Conservation (phyloP, 768 basidiomycete species). For the Aureoboletus auriporus region DNA sequence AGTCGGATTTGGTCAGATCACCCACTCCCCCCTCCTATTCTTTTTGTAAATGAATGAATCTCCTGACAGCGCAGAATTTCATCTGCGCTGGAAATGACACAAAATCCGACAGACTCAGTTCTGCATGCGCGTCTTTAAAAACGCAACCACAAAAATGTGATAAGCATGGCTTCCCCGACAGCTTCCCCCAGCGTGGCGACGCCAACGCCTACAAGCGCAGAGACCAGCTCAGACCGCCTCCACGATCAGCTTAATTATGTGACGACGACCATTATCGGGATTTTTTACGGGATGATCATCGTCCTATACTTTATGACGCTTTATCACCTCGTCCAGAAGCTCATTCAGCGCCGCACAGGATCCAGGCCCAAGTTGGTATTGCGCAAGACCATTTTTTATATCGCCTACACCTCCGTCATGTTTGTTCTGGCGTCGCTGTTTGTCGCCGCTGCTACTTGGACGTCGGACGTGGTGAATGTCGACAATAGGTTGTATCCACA, state of each 20-base stretch:
- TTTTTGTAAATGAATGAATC: too few relatives aligned
- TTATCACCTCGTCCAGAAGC: slow-evolving; percentile 16
- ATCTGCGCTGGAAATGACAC: too few relatives aligned
- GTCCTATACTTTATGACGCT: slow-evolving; percentile 4
- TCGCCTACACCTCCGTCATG: slow-evolving; percentile 18
- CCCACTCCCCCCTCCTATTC: too few relatives aligned
- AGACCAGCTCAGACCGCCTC: slow-evolving; percentile 3
- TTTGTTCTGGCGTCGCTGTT: slow-evolving; percentile 28
- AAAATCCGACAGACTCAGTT: too few relatives aligned
- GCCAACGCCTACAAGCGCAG: background rate
- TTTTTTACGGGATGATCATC: slow-evolving; percentile 21
- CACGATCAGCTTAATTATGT: slow-evolving; percentile 25
- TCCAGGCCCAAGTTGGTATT: slow-evolving; percentile 1
- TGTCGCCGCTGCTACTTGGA: slow-evolving; percentile 23
- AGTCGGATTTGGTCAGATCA: too few relatives aligned
- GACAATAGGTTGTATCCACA: slow-evolving; percentile 26
- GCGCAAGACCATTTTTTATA: slow-evolving; percentile 24
- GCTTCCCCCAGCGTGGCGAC: too few relatives aligned
- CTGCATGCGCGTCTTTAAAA: too few relatives aligned
- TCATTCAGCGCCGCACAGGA: slow-evolving; percentile 7
- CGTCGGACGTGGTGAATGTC: slow-evolving; percentile 27
- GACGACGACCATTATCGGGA: slow-evolving; percentile 21
- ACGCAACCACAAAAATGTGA: too few relatives aligned
- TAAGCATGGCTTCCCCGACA: too few relatives aligned
- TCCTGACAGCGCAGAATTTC: too few relatives aligned